Percentiles rank a stretch among this genome's conserved stretches.
These are phyloP conservation scores for Nitzschia sp. DNA, from an alignment of 108 stramenopile species.

Conservation along the genomic window DNA sequence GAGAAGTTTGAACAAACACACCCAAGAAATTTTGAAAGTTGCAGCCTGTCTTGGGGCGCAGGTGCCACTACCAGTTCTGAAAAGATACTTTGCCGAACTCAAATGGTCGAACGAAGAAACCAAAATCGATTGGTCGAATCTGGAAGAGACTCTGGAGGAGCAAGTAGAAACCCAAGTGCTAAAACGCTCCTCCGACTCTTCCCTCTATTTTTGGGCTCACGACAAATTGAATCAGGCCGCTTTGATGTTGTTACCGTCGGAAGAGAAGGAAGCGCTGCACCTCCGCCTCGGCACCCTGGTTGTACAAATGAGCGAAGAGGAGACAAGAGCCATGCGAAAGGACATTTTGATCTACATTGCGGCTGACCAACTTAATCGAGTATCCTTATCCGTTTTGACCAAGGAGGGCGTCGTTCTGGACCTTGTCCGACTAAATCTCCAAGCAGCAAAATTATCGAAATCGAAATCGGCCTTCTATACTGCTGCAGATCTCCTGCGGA, in stretches of 20 bases:
- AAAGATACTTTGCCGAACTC: slow-evolving; percentile 1
- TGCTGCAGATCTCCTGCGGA: neutral
- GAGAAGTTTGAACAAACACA: slow-evolving; percentile 1
- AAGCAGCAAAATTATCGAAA: slow-evolving; percentile 33
- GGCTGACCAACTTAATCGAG: slow-evolving; percentile 32
- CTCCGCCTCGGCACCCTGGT: slow-evolving; percentile 25
- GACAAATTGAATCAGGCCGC: slow-evolving; percentile 32
- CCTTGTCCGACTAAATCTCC: slow-evolving; percentile 16
- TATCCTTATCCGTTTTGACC: neutral
- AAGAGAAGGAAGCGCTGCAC: slow-evolving; percentile 11
- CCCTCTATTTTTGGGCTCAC: slow-evolving; percentile 32
- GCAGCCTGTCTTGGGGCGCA: slow-evolving; percentile 44
- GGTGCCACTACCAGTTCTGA: slow-evolving; percentile 12
- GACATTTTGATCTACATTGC: slow-evolving; percentile 30
- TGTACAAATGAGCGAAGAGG: neutral
- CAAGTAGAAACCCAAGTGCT: slow-evolving; percentile 15
- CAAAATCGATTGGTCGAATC: neutral
- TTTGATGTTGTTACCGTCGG: slow-evolving; percentile 14
- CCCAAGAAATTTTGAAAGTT: slow-evolving; percentile 24
- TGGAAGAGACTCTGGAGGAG: slow-evolving; percentile 1
- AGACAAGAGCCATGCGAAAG: slow-evolving; percentile 6
- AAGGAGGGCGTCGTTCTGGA: neutral
- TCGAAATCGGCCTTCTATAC: slow-evolving; percentile 35
- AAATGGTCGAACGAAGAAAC: neutral
- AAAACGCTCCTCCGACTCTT: neutral